phyloP scores from a whole-genome alignment of 352 stramenopile genomes.

The Phytophthora hybrid region DNA sequence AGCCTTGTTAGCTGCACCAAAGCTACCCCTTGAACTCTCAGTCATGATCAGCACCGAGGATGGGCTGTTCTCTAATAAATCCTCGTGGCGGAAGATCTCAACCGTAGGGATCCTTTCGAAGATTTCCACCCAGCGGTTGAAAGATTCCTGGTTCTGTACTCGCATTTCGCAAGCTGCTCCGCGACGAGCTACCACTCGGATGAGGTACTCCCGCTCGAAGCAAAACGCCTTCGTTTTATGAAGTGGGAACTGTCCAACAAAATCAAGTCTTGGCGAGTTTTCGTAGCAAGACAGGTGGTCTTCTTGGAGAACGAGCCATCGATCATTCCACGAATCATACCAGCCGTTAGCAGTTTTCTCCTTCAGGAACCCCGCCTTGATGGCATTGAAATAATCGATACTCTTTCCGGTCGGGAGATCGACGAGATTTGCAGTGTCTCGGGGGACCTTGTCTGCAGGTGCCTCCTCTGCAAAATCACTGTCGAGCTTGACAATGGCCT shows the following conservation, averaged over 20 bases:
- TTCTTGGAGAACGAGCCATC: conserved; percentile 86
- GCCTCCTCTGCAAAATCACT: conserved; percentile 32
- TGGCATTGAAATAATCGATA: conserved; percentile 84
- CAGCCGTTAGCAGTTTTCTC: conserved; percentile 80
- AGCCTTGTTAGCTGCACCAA: conserved; percentile 24
- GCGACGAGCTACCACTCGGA: conserved; percentile 74
- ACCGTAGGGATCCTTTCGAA: conserved; percentile 67
- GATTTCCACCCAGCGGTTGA: conserved; percentile 76
- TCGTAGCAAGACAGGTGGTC: conserved; percentile 82
- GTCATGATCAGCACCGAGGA: conserved; percentile 80
- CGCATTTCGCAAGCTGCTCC: conserved; percentile 84
- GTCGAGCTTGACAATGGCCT: conserved; percentile 44
- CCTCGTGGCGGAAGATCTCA: conserved; percentile 73
- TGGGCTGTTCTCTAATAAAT: conserved; percentile 83
- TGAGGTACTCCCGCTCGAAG: conserved; percentile 79
- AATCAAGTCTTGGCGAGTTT: conserved; percentile 79
- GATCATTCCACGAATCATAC: conserved; percentile 86
- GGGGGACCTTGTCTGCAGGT: conserved; percentile 10
- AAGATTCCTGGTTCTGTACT: conserved; percentile 77
- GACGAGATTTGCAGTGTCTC: conserved; percentile 51
- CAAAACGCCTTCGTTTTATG: conserved; percentile 72
- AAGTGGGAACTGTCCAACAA: conserved; percentile 77
- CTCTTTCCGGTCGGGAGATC: conserved; percentile 66
- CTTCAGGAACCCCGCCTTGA: conserved; percentile 76
- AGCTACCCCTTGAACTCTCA: conserved; percentile 38